phyloP scores from a whole-genome alignment of 345 rosid genomes.

The Salix purpurea region DNA sequence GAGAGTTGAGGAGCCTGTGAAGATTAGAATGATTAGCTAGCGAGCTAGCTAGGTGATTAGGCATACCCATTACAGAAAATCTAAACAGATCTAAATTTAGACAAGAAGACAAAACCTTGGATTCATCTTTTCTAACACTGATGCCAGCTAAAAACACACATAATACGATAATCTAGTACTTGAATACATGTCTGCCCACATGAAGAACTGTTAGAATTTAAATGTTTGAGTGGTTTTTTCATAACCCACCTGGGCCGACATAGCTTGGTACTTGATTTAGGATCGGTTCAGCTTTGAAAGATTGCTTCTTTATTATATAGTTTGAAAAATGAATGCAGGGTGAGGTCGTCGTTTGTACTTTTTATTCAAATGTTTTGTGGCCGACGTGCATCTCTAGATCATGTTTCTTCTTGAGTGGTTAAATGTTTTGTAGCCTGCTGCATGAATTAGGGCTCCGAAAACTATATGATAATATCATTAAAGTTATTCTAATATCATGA shows the following conservation, averaged over 20 bases:
- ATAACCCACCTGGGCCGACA: slow-evolving; percentile 29
- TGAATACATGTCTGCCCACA: neutral
- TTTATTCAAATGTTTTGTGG: neutral
- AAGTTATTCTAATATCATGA: neutral
- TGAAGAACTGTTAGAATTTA: slow-evolving; percentile 1
- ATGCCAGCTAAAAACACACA: slow-evolving; percentile 42
- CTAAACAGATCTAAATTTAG: slow-evolving; percentile 26
- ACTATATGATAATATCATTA: neutral
- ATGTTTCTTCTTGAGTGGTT: neutral
- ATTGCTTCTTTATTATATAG: slow-evolving; percentile 2
- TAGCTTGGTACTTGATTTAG: slow-evolving; percentile 18
- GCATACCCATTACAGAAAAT: slow-evolving; percentile 23
- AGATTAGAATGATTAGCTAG: slow-evolving; percentile 4
- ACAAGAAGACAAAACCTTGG: slow-evolving; percentile 45
- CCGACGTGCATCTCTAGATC: neutral
- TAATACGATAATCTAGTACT: slow-evolving; percentile 8
- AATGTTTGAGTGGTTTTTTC: slow-evolving; percentile 8
- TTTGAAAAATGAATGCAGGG: neutral
- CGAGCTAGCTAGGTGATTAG: neutral
- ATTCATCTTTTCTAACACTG: slow-evolving; percentile 38
- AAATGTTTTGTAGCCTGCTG: neutral
- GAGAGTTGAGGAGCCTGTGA: slow-evolving; percentile 16
- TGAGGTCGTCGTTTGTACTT: neutral
- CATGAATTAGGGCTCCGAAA: neutral
- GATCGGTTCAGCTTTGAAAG: neutral